Evolutionary conservation across 805 yeast genomes (phyloP).

Genomic region (Yamadazyma sp.): DNA sequence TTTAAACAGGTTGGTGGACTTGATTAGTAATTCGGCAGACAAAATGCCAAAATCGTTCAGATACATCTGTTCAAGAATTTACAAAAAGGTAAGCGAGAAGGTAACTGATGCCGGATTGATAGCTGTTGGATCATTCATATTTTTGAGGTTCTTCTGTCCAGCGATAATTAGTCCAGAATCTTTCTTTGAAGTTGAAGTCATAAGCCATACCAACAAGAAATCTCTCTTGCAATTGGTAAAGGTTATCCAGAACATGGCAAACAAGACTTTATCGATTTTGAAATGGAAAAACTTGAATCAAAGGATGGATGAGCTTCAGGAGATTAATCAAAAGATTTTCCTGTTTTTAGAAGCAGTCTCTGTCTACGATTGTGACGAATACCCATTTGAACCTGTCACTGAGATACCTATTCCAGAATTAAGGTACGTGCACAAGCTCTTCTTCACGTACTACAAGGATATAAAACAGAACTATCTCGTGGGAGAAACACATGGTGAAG

Average conservation of each 20-base stretch:
- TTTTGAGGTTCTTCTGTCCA: conserved; percentile 84
- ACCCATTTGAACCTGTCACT: conserved; percentile 26
- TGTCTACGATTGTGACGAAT: conserved; percentile 15
- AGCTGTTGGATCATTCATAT: conserved; percentile 85
- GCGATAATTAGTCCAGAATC: conserved; percentile 88
- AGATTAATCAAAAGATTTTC: conserved; percentile 28
- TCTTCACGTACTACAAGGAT: conserved; percentile 33
- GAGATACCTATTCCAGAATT: conserved; percentile 37
- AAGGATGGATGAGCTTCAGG: conserved; percentile 39
- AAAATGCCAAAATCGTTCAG: conserved; percentile 70
- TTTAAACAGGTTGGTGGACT: conserved; percentile 55
- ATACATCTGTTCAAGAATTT: conserved; percentile 67
- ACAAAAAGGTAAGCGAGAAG: conserved; percentile 53
- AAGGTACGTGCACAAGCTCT: conserved; percentile 41
- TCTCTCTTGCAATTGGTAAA: conserved; percentile 78
- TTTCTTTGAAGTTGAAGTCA: conserved; percentile 31
- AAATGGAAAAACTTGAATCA: conserved; percentile 60
- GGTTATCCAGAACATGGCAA: conserved; percentile 82
- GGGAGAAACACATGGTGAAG: conserved; percentile 19
- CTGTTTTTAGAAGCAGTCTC: conserved; percentile 29
- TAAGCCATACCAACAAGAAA: conserved; percentile 49
- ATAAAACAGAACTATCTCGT: conserved; percentile 31
- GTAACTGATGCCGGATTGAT: conserved; percentile 60
- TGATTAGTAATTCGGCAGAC: conserved; percentile 54
- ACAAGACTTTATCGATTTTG: conserved; percentile 64